Evolutionary conservation across 2,329 filamentous ascomycete genomes (phyloP), one percentile per base, ranked within the genome.

Genomic region (Trichoderma brevicompactum): DNA sequence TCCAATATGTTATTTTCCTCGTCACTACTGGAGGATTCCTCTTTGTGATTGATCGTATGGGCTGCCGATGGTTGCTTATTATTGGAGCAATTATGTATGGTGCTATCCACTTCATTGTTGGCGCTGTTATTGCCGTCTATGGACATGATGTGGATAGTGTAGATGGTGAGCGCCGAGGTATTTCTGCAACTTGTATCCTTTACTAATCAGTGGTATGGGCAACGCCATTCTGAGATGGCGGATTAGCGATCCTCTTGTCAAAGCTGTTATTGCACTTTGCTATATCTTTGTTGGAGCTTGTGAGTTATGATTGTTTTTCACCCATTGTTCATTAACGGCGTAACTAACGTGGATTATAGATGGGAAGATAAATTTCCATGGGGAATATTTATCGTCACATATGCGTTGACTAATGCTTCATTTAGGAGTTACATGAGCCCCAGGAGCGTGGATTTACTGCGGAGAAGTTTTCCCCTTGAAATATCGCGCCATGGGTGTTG

Each of bases 401-500:
- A 28, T 28, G 23, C 5, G 23, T 28, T 8, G 6, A 17, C 44
- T 60, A n/a, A 60, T 17, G 9, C 2, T n/a, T 59, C 5, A 60
- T 32, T 0, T 32, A 60, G 53, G 53, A n/a, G 36, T 60, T 38
- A 49, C 44, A 28, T 60, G 56, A 44, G 56, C 56, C 3, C 56
- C 56, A 7, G 56, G 56, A 17, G 53, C 53, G 8, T 56, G 53
- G 53, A 56, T 56, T 12, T 60, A 60, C 56, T 60, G 44, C 19
- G 56, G 56, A 32, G 56, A 60, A 50, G 53, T 60, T 3, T 60
- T 60, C 15, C 15, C 56, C 10, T 43, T 60, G 13, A 60, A 60
- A 8, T 60, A 49, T 28, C 34, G 56, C 65, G 81, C 81, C 64
- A 85, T 84, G 70, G 82, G 81, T 46, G 82, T 84, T 7, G 80